Conservation (phyloP, 495 filamentous ascomycete genomes). For the Talaromyces ruber region DNA sequence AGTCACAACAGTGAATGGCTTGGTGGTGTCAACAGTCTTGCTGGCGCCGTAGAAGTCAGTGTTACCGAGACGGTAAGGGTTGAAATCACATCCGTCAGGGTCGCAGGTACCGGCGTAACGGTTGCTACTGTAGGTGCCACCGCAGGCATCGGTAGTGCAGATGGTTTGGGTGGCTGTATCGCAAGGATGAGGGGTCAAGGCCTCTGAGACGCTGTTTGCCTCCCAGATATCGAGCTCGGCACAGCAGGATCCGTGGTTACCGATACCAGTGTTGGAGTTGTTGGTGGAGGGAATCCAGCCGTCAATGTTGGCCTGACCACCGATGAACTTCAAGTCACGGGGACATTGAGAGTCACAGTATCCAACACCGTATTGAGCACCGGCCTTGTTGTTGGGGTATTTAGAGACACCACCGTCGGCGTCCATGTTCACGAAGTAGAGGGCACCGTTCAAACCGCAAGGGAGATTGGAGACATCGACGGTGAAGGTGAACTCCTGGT, state of each 20-base stretch:
- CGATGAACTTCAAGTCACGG: slow-evolving; percentile 57
- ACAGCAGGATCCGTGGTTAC: slow-evolving; percentile 58
- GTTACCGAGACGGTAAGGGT: slow-evolving; percentile 61
- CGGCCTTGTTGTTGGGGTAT: slow-evolving; percentile 52
- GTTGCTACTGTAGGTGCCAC: slow-evolving; percentile 32
- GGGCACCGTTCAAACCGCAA: slow-evolving; percentile 64
- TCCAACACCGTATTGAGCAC: slow-evolving; percentile 64
- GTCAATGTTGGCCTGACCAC: slow-evolving; percentile 55
- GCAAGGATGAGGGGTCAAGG: slow-evolving; percentile 59
- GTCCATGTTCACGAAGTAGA: slow-evolving; percentile 63
- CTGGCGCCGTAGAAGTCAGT: slow-evolving; percentile 52
- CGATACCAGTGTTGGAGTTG: slow-evolving; percentile 51
- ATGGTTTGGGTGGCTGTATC: slow-evolving; percentile 42
- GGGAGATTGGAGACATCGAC: slow-evolving; percentile 57
- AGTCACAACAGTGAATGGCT: slow-evolving; percentile 59
- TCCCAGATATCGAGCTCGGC: slow-evolving; percentile 70
- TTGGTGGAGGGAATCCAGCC: slow-evolving; percentile 51
- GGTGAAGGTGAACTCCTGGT: slow-evolving; percentile 60
- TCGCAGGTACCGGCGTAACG: slow-evolving; percentile 56
- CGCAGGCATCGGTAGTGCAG: slow-evolving; percentile 50
- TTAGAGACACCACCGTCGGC: slow-evolving; percentile 47
- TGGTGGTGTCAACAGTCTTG: slow-evolving; percentile 53
- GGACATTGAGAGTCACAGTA: slow-evolving; percentile 73
- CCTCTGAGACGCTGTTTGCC: slow-evolving; percentile 52
- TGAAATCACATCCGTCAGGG: slow-evolving; percentile 73